phyloP scores from a whole-genome alignment of 2,329 filamentous ascomycete genomes.

The Fusarium sp. region DNA sequence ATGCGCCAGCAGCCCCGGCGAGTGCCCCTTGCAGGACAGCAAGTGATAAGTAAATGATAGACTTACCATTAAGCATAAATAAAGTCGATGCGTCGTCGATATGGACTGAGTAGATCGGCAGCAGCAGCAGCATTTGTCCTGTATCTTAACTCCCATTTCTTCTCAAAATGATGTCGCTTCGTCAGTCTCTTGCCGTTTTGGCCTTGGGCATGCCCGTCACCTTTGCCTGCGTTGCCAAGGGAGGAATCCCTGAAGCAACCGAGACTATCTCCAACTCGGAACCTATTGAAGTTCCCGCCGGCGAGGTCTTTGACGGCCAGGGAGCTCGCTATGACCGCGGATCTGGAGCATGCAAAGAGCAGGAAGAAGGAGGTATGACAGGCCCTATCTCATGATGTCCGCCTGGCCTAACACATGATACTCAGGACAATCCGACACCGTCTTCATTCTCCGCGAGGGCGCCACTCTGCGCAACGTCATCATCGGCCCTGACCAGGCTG shows the following conservation, averaged over 20 bases:
- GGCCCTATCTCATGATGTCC: rapidly evolving
- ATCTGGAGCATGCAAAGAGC: conserved; percentile 53
- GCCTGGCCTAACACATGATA: neutral
- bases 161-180: conserved; percentile 4
- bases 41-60: neutral
- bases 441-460: conserved; percentile 36
- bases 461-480: conserved; percentile 38
- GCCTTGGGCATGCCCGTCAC: conserved; percentile 45
- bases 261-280: conserved; percentile 41
- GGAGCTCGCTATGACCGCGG: conserved; percentile 55
- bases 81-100: neutral
- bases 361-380: conserved; percentile 55
- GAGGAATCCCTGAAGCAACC: conserved; percentile 46
- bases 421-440: conserved; percentile 18
- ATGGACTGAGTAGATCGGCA: neutral
- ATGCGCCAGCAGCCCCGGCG: neutral
- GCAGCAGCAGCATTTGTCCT: neutral
- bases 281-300: conserved; percentile 48
- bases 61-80: neutral
- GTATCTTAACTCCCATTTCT: neutral
- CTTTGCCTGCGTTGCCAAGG: conserved; percentile 45
- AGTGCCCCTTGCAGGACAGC: neutral
- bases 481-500: conserved; percentile 36
- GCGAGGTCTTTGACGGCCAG: conserved; percentile 49
- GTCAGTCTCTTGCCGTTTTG: conserved; percentile 5